Conservation (phyloP, 1,284 basidiomycete genomes). For the Melampsora larici-populina region DNA sequence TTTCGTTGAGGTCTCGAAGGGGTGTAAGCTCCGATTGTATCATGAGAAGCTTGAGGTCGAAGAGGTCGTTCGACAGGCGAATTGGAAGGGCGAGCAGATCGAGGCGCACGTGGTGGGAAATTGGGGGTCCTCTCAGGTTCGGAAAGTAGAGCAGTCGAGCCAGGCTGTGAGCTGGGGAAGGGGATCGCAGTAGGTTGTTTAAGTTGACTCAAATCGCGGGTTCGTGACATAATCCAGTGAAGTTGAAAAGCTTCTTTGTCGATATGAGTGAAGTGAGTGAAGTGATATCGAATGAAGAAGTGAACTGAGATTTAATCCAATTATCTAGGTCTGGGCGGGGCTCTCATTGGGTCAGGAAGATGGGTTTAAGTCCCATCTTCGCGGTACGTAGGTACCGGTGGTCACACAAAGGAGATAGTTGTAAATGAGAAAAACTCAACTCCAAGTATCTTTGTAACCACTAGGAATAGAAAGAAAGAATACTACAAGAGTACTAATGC, state of each 20-base stretch:
- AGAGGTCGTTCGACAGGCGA: conserved; percentile 4
- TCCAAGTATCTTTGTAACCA: too few relatives aligned
- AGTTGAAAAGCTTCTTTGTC: not conserved
- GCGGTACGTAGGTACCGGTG: too few relatives aligned
- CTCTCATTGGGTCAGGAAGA: too few relatives aligned
- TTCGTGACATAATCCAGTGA: conserved; percentile 26
- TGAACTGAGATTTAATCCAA: too few relatives aligned
- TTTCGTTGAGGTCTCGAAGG: conserved; percentile 38
- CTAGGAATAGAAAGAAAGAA: too few relatives aligned
- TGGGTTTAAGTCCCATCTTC: too few relatives aligned
- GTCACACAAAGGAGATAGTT: too few relatives aligned
- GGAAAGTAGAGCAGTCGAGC: not conserved
- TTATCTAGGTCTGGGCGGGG: too few relatives aligned
- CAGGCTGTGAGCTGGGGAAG: not conserved
- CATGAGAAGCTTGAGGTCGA: conserved; percentile 4
- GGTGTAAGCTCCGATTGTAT: not conserved
- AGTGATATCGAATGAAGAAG: too few relatives aligned
- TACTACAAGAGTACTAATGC: too few relatives aligned
- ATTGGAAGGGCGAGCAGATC: not conserved
- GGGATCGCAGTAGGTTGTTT: not conserved
- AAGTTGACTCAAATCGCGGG: conserved; percentile 24
- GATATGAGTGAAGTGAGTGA: too few relatives aligned
- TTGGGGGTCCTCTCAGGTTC: not conserved
- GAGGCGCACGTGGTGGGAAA: not conserved
- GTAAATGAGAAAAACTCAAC: too few relatives aligned